Conservation (phyloP, 441 rosid species). For the Populus tomentosa region DNA sequence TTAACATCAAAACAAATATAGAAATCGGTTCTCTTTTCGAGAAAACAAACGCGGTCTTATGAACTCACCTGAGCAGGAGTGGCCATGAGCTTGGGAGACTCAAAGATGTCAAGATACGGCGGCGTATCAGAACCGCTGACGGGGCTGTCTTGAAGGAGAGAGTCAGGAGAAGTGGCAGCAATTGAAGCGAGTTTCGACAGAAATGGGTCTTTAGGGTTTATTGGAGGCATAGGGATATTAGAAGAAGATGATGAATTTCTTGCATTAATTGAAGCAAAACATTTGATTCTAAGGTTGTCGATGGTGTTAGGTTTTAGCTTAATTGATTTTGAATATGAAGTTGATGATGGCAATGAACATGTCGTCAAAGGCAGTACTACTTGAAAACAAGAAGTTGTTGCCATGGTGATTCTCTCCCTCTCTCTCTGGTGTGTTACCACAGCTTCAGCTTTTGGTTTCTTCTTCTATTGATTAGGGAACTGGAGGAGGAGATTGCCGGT, state of each 20-base stretch:
- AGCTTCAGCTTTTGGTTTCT: neutral
- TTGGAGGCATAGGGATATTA: conserved; percentile 60
- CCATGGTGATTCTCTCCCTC: conserved; percentile 26
- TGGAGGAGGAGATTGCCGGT: neutral
- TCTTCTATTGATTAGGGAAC: neutral
- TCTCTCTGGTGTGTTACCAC: neutral
- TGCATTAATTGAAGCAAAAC: conserved; percentile 25
- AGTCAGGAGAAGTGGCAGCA: conserved; percentile 55
- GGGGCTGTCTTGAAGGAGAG: conserved; percentile 41
- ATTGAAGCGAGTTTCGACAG: conserved; percentile 54
- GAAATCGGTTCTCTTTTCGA: neutral
- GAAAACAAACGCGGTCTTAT: neutral
- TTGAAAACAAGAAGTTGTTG: conserved; percentile 36
- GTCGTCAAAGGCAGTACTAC: conserved; percentile 25
- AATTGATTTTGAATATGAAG: conserved; percentile 25
- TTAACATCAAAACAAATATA: too few relatives aligned
- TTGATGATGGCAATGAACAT: conserved; percentile 29
- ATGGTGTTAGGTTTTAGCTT: conserved; percentile 19
- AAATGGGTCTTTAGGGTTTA: conserved; percentile 78
- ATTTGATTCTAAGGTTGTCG: conserved; percentile 19
- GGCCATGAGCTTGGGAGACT: conserved; percentile 74
- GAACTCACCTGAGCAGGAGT: conserved; percentile 60
- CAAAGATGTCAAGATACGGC: conserved; percentile 72
- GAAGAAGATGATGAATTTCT: conserved; percentile 36
- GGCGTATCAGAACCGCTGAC: conserved; percentile 33